Percentiles rank a stretch among this genome's conserved stretches.
These are phyloP conservation scores for Trichoderma sp. DNA, from an alignment of 2,329 filamentous ascomycete genomes.

Conservation along the genomic window DNA sequence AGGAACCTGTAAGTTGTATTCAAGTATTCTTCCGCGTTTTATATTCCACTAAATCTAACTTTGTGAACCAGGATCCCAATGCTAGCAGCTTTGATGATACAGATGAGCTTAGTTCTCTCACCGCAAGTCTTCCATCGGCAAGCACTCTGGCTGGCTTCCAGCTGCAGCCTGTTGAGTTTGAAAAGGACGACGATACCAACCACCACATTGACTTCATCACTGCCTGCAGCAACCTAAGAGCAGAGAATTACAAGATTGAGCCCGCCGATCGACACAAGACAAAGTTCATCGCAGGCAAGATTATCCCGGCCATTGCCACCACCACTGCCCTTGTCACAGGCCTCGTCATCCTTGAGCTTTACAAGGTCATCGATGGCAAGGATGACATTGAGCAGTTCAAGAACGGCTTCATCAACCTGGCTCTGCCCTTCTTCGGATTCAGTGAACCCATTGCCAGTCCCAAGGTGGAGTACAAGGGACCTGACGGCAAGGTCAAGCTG, in stretches of 20 bases:
- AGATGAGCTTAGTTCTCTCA: slow-evolving; percentile 74
- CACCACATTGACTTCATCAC: slow-evolving; percentile 99
- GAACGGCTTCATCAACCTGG: slow-evolving; percentile 97
- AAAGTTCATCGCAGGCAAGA: slow-evolving; percentile 99
- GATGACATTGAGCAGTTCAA: slow-evolving; percentile 98
- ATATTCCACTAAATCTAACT: not conserved
- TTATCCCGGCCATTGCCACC: slow-evolving; percentile 97
- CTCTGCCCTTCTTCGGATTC: slow-evolving; percentile 96
- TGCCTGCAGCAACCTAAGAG: slow-evolving; percentile 91
- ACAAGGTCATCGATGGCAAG: slow-evolving; percentile 96
- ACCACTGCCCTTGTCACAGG: slow-evolving; percentile 96
- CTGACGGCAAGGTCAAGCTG: slow-evolving; percentile 76
- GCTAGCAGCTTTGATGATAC: slow-evolving; percentile 71
- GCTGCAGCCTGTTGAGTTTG: slow-evolving; percentile 89
- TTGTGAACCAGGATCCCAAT: slow-evolving; percentile 72
- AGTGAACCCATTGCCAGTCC: slow-evolving; percentile 94
- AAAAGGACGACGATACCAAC: slow-evolving; percentile 98
- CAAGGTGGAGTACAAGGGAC: slow-evolving; percentile 86
- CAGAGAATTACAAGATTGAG: slow-evolving; percentile 97
- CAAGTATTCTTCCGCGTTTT: not conserved
- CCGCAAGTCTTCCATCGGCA: slow-evolving; percentile 73
- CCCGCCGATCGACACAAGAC: slow-evolving; percentile 94
- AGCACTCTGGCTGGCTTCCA: slow-evolving; percentile 86
- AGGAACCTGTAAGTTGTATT: slow-evolving; percentile 70
- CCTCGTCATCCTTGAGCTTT: slow-evolving; percentile 87